These are phyloP conservation scores for Pythium apleroticum DNA, from an alignment of 352 stramenopile species.

Conservation along the genomic window DNA sequence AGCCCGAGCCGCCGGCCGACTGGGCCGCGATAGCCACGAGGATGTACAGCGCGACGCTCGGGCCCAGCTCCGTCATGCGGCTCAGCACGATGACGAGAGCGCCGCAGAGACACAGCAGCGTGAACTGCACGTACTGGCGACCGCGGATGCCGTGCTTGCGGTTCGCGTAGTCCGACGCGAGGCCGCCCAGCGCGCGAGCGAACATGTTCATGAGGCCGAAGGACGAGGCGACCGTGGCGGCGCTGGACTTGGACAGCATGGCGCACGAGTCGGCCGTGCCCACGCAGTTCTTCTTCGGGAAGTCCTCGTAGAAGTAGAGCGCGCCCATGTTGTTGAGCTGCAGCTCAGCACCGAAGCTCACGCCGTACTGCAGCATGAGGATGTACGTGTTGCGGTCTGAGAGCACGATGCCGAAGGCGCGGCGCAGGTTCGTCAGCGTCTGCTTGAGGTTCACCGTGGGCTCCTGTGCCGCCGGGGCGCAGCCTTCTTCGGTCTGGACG, in stretches of 20 bases:
- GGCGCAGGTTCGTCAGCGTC: constrained; percentile 26
- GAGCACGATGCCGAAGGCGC: constrained; percentile 57
- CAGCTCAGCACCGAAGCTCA: constrained; percentile 94
- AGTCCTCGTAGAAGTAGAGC: constrained; percentile 92
- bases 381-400: constrained; percentile 90
- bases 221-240: constrained; percentile 87
- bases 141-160: constrained; percentile 86
- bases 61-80: constrained; percentile 59
- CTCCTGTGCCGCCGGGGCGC: constrained; percentile 5
- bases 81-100: constrained; percentile 88
- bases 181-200: constrained; percentile 85
- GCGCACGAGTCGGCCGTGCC: constrained; percentile 34
- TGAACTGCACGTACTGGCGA: constrained; percentile 83
- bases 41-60: constrained; percentile 86
- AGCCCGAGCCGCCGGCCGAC: constrained; percentile 64
- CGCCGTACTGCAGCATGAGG: constrained; percentile 92
- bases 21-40: constrained; percentile 93
- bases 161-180: constrained; percentile 86
- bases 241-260: constrained; percentile 52
- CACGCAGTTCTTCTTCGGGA: constrained; percentile 59
- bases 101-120: constrained; percentile 75
- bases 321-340: constrained; percentile 96
- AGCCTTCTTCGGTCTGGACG: constrained; percentile 7
- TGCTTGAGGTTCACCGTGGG: constrained; percentile 8
- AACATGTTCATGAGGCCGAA: constrained; percentile 96